Conservation (phyloP, 2,329 filamentous ascomycete genomes). For the Xylariales sp. region DNA sequence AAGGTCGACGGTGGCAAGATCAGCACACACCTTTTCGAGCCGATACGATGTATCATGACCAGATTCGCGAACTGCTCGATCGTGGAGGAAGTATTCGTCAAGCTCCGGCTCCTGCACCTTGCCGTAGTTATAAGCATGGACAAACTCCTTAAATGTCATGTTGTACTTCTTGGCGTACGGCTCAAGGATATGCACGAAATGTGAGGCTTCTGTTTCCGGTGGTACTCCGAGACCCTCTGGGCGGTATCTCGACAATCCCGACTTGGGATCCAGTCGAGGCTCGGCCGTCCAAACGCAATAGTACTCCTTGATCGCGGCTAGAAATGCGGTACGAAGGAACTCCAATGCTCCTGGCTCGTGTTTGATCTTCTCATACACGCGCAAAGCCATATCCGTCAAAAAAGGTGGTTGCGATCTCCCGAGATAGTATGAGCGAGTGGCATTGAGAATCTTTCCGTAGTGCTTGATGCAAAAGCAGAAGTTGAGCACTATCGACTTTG, state of each 20-base stretch:
- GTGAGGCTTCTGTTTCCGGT: constrained; percentile 83
- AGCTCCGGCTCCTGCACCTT: constrained; percentile 78
- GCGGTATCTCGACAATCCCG: constrained; percentile 79
- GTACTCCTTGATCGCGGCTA: constrained; percentile 97
- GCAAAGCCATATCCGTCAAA: constrained; percentile 92
- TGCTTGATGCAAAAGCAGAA: constrained; percentile 98
- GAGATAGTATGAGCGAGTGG: constrained; percentile 93
- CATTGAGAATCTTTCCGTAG: constrained; percentile 97
- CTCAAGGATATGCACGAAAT: constrained; percentile 78
- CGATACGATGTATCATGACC: constrained; percentile 96
- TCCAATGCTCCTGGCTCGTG: constrained; percentile 75
- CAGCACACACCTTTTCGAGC: constrained; percentile 79
- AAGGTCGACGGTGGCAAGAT: constrained; percentile 89
- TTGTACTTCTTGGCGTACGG: constrained; percentile 82
- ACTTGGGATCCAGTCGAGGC: constrained; percentile 72
- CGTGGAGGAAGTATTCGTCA: constrained; percentile 93
- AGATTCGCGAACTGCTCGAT: constrained; percentile 91
- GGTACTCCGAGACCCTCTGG: constrained; percentile 82
- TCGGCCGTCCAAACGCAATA: constrained; percentile 80
- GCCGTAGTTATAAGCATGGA: constrained; percentile 79
- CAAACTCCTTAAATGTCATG: constrained; percentile 80
- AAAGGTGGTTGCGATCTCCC: constrained; percentile 93
- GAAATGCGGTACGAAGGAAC: constrained; percentile 73
- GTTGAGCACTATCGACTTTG: constrained; percentile 91
- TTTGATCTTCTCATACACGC: constrained; percentile 91